Conservation (phyloP, 345 rosid genomes). For the Punica granatum region DNA sequence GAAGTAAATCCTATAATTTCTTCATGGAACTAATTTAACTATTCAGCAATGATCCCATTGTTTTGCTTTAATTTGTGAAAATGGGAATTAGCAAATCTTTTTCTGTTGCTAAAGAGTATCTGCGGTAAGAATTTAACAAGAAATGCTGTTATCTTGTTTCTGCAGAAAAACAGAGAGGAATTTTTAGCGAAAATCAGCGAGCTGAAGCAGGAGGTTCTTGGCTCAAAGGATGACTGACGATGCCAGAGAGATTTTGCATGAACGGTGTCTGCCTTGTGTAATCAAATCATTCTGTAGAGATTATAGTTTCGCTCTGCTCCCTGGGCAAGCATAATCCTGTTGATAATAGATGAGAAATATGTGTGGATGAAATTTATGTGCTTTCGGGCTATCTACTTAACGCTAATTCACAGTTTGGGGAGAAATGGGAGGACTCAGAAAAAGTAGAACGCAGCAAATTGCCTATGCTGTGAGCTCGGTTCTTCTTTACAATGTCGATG, state of each 20-base stretch:
- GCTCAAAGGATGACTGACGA: slow-evolving; percentile 38
- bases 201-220: slow-evolving; percentile 63
- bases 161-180: slow-evolving; percentile 68
- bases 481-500: too few relatives aligned
- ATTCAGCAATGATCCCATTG: too few relatives aligned
- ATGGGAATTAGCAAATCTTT: not conserved
- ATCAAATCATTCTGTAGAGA: not conserved
- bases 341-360: not conserved
- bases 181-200: slow-evolving; percentile 52
- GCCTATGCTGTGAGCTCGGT: too few relatives aligned
- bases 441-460: too few relatives aligned
- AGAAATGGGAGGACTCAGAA: too few relatives aligned
- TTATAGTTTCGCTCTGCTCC: not conserved
- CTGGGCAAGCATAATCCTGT: not conserved
- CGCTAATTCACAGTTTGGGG: too few relatives aligned
- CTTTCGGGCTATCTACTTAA: not conserved
- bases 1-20: not conserved
- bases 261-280: not conserved
- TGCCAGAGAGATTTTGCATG: not conserved
- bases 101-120: not conserved
- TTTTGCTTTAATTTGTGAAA: too few relatives aligned
- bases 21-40: not conserved
- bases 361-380: not conserved
- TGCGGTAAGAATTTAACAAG: not conserved
- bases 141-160: not conserved